phyloP scores from a whole-genome alignment of 129 eudicot genomes.

The Dittrichia graveolens region DNA sequence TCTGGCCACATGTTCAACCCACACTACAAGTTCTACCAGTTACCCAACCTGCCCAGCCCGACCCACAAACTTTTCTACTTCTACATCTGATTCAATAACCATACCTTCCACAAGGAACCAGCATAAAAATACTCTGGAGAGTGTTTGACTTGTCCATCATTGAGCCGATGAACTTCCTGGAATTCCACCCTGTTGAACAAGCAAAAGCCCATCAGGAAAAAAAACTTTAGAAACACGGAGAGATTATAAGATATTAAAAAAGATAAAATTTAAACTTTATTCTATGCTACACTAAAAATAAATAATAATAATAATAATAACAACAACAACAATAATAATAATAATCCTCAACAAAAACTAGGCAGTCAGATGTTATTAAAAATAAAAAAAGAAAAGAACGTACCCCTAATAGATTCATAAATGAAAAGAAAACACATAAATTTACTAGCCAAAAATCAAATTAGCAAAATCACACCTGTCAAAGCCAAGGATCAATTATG shows the following conservation, averaged over 20 bases:
- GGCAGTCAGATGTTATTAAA: not conserved
- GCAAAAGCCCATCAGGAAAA: constrained; percentile 14
- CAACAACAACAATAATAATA: no score
- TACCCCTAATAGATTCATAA: not conserved
- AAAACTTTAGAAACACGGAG: not conserved
- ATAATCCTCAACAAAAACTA: not conserved
- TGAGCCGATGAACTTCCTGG: constrained; percentile 86
- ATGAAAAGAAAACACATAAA: not conserved
- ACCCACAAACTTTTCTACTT: not conserved
- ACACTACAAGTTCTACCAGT: not conserved
- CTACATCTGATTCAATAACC: constrained; percentile 8
- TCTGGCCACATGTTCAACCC: not conserved
- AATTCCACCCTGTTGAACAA: constrained; percentile 73
- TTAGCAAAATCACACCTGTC: not conserved
- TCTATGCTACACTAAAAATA: not conserved
- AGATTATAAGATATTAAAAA: not conserved
- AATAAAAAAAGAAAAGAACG: not conserved
- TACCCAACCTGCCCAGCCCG: not conserved
- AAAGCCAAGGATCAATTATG: not conserved
- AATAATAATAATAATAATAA: no score
- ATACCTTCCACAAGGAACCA: constrained; percentile 98
- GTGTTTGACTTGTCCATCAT: constrained; percentile 98
- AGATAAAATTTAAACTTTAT: not conserved
- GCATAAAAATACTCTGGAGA: constrained; percentile 96
- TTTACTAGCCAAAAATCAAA: not conserved